Evolutionary conservation across 2,329 filamentous ascomycete genomes (phyloP), one percentile per base, ranked within the genome.

Genomic region (Apiospora arundinis): DNA sequence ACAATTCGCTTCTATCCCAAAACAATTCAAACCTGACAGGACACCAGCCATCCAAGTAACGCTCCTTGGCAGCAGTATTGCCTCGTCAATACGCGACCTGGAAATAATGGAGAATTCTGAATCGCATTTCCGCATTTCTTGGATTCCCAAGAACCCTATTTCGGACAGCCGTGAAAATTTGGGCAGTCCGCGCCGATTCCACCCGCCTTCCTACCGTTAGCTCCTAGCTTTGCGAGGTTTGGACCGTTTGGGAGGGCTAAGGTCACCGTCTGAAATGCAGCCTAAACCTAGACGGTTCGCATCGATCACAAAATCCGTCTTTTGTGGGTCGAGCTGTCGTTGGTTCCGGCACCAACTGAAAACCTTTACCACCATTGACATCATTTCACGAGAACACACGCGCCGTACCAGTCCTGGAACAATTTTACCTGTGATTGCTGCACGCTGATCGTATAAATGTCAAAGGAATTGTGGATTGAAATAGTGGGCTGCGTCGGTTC

Each of bases 341-440:
- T 63, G 56, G 56, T 40, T 63, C 56, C 56, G 32, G 9, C 56
- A n/a, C 56, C 56, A 63, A 40, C 32, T 12, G 56, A 63, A 63
- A 63, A 63, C 56, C 56, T 40, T 63, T 63, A 63, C 56, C 56
- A 63, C 56, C 56, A 40, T 23, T 63, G 56, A 63, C 56, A 63
- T 63, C 56, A 63, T 63, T 12, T 40, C 32, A 63, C 56, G 56
- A 63, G n/a, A 63, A 63, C 18, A 40, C 32, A 14, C 56, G 56
- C 56, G 56, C 56, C 56, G 28, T 63, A 63, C 56, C 56, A 63
- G 32, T 40, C 56, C 11, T 63, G 32, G 56, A 18, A 63, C 56
- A 63, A 63, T 63, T 63, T 63, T 21, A 63, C 56, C 56, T 40
- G 56, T 63, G 56, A 63, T 40, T 63, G 56, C 32, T 63, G 56